Evolutionary conservation across 805 yeast genomes (phyloP).

Genomic region (Wickerhamiella australiensis): DNA sequence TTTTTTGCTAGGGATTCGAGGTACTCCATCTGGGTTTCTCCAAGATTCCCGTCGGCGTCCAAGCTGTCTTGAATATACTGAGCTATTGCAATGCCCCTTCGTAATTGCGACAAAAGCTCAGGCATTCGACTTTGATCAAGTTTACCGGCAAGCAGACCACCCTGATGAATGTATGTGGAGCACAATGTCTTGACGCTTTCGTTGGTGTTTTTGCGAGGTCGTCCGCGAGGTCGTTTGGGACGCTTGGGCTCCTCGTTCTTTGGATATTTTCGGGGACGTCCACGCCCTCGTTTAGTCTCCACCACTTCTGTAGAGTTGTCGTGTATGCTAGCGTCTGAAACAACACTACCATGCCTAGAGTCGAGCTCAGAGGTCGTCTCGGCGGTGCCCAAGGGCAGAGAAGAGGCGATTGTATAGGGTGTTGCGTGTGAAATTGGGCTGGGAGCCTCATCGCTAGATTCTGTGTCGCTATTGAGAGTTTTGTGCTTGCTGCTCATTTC

Average conservation of each 20-base stretch:
- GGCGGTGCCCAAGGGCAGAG: background rate
- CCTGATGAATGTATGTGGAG: background rate
- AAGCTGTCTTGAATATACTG: background rate
- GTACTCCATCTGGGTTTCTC: background rate
- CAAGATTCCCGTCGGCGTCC: background rate
- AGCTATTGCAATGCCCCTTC: background rate
- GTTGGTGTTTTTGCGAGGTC: slow-evolving; percentile 8
- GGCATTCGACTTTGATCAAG: background rate
- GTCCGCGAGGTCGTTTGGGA: slow-evolving; percentile 10
- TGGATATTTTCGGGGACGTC: slow-evolving; percentile 9
- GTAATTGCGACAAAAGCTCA: background rate
- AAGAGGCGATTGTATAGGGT: background rate
- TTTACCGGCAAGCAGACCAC: background rate
- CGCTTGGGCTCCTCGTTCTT: background rate
- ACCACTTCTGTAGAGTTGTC: background rate
- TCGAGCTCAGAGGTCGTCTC: background rate
- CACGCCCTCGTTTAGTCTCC: slow-evolving; percentile 6
- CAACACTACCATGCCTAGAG: background rate
- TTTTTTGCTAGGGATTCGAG: slow-evolving; percentile 1
- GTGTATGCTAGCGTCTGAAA: slow-evolving; percentile 1
- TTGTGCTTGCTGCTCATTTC: slow-evolving; percentile 8
- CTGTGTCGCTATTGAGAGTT: background rate
- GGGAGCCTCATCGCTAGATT: background rate
- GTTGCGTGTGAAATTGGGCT: background rate
- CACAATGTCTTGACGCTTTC: background rate